A percentile compares a stretch with the other conserved stretches of the same genome.
phyloP scores from a whole-genome alignment of 75 land plant species.

The Sequoia sempervirens region DNA sequence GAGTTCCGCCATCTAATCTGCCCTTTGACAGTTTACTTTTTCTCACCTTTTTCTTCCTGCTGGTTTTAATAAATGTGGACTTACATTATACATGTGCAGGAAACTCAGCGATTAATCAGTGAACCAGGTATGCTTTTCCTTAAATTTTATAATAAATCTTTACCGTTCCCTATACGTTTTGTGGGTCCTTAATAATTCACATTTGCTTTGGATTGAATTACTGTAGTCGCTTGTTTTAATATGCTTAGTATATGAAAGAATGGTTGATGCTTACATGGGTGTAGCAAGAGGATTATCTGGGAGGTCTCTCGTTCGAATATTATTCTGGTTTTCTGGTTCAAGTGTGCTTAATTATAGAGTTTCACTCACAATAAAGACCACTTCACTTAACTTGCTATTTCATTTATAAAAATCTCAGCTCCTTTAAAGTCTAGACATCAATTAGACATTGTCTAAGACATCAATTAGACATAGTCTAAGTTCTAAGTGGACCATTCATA shows the following conservation, averaged over 20 bases:
- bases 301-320: background rate
- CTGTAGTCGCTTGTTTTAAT: background rate
- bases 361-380: too few species aligned
- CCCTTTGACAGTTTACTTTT: background rate
- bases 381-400: too few species aligned
- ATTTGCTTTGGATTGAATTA: background rate
- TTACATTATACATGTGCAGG: conserved; percentile 11
- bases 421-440: too few species aligned
- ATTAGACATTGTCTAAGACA: too few species aligned
- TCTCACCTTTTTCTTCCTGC: background rate
- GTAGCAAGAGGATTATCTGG: background rate
- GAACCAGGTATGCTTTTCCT: conserved; percentile 22
- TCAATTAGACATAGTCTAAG: too few species aligned
- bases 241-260: background rate
- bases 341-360: too few species aligned
- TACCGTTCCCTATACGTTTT: background rate
- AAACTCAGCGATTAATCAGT: conserved; percentile 37
- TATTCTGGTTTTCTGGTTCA: background rate
- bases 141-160: too few species aligned
- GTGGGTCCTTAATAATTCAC: background rate
- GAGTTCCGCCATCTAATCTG: too few species aligned
- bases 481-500: too few species aligned
- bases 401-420: too few species aligned
- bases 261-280: background rate
- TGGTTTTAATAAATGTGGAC: background rate